Percentiles rank a stretch among this genome's conserved stretches.
Evolutionary conservation across 257 asterid genomes (phyloP).

Genomic region (Rehmannia glutinosa): DNA sequence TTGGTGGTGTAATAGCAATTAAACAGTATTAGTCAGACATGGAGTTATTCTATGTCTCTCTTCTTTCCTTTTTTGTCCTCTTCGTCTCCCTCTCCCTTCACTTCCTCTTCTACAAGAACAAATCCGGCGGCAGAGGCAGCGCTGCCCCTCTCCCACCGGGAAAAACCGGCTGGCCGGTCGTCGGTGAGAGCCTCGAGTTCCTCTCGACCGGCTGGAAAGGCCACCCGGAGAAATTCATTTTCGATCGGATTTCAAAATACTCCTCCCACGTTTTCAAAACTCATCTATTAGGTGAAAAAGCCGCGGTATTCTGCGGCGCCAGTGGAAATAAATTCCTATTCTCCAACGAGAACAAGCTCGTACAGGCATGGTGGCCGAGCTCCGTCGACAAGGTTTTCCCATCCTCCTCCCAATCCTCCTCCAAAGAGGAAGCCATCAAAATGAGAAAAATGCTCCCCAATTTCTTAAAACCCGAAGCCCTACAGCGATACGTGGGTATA

Average conservation of each 20-base stretch:
- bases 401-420: slow-evolving; percentile 35
- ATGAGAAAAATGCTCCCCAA: slow-evolving; percentile 53
- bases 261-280: slow-evolving; percentile 40
- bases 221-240: slow-evolving; percentile 52
- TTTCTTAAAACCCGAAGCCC: slow-evolving; percentile 51
- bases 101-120: slow-evolving; percentile 49
- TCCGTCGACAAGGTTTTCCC: slow-evolving; percentile 56
- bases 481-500: slow-evolving; percentile 42
- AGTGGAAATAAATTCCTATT: slow-evolving; percentile 52
- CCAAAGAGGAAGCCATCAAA: slow-evolving; percentile 49
- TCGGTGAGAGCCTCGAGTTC: slow-evolving; percentile 53
- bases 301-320: slow-evolving; percentile 50
- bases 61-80: slow-evolving; percentile 40
- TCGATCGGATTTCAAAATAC: slow-evolving; percentile 41
- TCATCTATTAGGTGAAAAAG: slow-evolving; percentile 43
- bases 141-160: slow-evolving; percentile 42
- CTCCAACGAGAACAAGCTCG: slow-evolving; percentile 60
- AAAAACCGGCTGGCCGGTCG: slow-evolving; percentile 39
- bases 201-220: slow-evolving; percentile 52
- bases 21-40: slow-evolving; percentile 14
- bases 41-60: slow-evolving; percentile 53
- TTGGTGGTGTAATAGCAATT: background rate
- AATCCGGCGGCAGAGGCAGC: slow-evolving; percentile 4
- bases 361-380: slow-evolving; percentile 54
- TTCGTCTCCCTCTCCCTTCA: slow-evolving; percentile 44